Evolutionary conservation across 495 filamentous ascomycete genomes (phyloP).

Genomic region (Monascus purpureus): DNA sequence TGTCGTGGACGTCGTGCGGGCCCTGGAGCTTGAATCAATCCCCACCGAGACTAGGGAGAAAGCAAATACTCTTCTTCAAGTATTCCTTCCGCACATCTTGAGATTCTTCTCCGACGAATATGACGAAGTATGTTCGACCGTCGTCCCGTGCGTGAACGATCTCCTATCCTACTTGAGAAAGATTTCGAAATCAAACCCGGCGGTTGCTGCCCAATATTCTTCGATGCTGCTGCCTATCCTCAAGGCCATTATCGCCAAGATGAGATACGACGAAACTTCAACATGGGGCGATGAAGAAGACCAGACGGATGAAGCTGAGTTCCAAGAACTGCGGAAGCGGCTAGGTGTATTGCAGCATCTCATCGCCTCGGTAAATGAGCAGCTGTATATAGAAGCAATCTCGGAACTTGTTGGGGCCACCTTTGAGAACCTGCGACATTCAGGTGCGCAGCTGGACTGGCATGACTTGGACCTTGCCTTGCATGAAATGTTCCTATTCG

Average conservation of each 20-base stretch:
- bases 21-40: conserved; percentile 47
- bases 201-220: conserved; percentile 52
- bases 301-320: conserved; percentile 95
- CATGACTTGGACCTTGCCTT: conserved; percentile 91
- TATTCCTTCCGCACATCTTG: conserved; percentile 71
- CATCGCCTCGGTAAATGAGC: conserved; percentile 71
- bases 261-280: conserved; percentile 90
- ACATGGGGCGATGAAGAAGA: conserved; percentile 91
- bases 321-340: conserved; percentile 80
- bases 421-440: conserved; percentile 59
- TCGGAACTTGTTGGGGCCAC: conserved; percentile 69
- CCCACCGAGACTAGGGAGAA: conserved; percentile 38
- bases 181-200: conserved; percentile 43
- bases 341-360: conserved; percentile 83
- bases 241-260: conserved; percentile 82
- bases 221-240: conserved; percentile 74
- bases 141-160: conserved; percentile 83
- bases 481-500: conserved; percentile 93
- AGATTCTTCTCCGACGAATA: conserved; percentile 96
- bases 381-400: conserved; percentile 72
- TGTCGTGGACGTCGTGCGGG: conserved; percentile 70
- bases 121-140: conserved; percentile 90
- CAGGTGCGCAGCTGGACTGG: conserved; percentile 71
- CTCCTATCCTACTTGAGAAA: conserved; percentile 79
- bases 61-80: conserved; percentile 62